A percentile compares a stretch with the other conserved stretches of the same genome.
Conservation (phyloP, 768 basidiomycete species). For the Symmetrospora coprosmae region DNA sequence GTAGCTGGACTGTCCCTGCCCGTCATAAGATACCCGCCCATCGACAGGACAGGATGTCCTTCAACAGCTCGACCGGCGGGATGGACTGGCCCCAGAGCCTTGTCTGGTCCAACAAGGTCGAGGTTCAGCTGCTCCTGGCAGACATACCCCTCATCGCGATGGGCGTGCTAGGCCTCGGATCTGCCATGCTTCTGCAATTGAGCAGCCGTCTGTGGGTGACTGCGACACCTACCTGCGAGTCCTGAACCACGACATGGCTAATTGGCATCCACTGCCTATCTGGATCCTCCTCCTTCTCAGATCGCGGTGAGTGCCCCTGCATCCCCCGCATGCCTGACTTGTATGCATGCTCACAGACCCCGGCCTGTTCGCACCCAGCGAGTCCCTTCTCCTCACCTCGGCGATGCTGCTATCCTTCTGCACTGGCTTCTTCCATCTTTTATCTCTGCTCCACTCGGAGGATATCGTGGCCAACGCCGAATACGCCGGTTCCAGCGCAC, state of each 20-base stretch:
- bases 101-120: background rate
- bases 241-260: background rate
- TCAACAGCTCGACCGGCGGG: background rate
- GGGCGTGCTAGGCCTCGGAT: background rate
- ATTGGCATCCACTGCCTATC: background rate
- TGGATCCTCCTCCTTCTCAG: background rate
- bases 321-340: too few species aligned
- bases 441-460: background rate
- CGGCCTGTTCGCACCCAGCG: background rate
- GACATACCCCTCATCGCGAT: background rate
- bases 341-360: background rate
- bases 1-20: background rate
- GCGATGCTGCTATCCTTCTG: background rate
- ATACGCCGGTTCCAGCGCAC: too few species aligned
- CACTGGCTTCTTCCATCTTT: background rate
- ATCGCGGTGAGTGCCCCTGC: background rate
- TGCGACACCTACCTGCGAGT: background rate
- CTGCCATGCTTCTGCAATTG: background rate
- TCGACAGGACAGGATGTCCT: background rate
- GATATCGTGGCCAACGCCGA: background rate
- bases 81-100: background rate
- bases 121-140: slow-evolving; percentile 5
- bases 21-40: background rate
- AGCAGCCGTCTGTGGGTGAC: background rate
- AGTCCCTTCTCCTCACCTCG: background rate